These are phyloP conservation scores for Sphaerosporella brunnea DNA, from an alignment of 495 filamentous ascomycete species.

Conservation along the genomic window DNA sequence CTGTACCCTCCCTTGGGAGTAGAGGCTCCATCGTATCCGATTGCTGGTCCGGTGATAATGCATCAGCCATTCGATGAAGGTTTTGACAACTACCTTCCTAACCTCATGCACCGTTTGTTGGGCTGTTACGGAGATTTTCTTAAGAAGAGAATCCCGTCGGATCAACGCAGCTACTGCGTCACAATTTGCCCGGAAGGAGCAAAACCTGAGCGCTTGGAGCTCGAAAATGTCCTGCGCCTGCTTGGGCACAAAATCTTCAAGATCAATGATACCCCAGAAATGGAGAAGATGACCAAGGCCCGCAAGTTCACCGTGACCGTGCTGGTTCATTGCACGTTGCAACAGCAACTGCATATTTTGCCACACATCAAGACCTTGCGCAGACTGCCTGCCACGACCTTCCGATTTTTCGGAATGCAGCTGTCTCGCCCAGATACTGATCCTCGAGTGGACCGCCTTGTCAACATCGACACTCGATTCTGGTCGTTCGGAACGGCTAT, in stretches of 20 bases:
- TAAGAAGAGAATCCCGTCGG: neutral
- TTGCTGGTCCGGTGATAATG: too few relatives aligned
- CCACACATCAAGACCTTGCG: slow-evolving; percentile 16
- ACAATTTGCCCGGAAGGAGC: slow-evolving; percentile 22
- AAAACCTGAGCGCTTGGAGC: slow-evolving; percentile 14
- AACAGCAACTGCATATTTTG: slow-evolving; percentile 16
- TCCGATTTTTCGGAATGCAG: slow-evolving; percentile 21
- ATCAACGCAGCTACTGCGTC: slow-evolving; percentile 7
- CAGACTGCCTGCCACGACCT: slow-evolving; percentile 9
- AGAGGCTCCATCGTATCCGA: neutral
- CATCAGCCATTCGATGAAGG: neutral
- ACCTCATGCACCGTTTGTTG: neutral
- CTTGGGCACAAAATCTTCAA: neutral
- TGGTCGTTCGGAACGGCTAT: slow-evolving; percentile 24
- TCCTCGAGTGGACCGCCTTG: slow-evolving; percentile 6
- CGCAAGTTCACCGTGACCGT: neutral
- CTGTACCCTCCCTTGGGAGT: slow-evolving; percentile 21
- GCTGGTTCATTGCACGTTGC: slow-evolving; percentile 18
- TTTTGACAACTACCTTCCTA: neutral
- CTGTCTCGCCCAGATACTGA: slow-evolving; percentile 9
- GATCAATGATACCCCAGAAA: neutral
- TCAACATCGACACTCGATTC: slow-evolving; percentile 10
- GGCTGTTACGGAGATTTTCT: neutral
- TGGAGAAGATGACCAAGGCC: neutral
- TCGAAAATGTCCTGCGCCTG: slow-evolving; percentile 11